Conservation (phyloP, 176 grass and related monocot genomes). For the Oryza glumipatula region DNA sequence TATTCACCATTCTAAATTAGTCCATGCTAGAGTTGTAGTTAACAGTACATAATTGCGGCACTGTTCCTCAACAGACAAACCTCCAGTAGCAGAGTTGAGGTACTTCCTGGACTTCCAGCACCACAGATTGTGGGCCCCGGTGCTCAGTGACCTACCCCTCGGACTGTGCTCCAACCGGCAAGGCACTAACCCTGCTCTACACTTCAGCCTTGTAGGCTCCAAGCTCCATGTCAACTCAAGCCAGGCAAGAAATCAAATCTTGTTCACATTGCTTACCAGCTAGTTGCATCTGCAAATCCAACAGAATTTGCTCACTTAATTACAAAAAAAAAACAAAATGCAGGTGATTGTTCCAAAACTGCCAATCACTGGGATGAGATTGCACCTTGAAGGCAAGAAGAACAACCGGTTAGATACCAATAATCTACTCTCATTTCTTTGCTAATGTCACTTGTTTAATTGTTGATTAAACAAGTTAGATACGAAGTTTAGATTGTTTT, state of each 20-base stretch:
- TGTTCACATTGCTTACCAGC: neutral
- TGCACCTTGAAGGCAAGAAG: constrained; percentile 92
- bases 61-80: constrained; percentile 69
- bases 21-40: neutral
- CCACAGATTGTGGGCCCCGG: constrained; percentile 73
- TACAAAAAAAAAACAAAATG: constrained; percentile 11
- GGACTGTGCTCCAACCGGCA: constrained; percentile 64
- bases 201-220: constrained; percentile 76
- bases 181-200: constrained; percentile 45
- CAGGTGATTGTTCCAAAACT: constrained; percentile 68
- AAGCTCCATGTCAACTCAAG: constrained; percentile 79
- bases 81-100: constrained; percentile 59
- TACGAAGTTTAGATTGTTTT: neutral
- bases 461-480: neutral
- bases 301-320: constrained; percentile 26
- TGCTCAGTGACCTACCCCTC: constrained; percentile 74
- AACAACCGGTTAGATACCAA: constrained; percentile 58
- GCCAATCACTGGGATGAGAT: constrained; percentile 85
- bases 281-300: neutral
- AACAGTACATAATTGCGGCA: neutral
- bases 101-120: constrained; percentile 96
- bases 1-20: neutral
- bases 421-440: neutral
- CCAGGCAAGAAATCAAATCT: constrained; percentile 40
- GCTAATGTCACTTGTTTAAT: neutral